Percentiles rank a stretch among this genome's conserved stretches.
These are phyloP conservation scores for Hericium alpestre DNA, from an alignment of 768 basidiomycete genomes.

Conservation along the genomic window DNA sequence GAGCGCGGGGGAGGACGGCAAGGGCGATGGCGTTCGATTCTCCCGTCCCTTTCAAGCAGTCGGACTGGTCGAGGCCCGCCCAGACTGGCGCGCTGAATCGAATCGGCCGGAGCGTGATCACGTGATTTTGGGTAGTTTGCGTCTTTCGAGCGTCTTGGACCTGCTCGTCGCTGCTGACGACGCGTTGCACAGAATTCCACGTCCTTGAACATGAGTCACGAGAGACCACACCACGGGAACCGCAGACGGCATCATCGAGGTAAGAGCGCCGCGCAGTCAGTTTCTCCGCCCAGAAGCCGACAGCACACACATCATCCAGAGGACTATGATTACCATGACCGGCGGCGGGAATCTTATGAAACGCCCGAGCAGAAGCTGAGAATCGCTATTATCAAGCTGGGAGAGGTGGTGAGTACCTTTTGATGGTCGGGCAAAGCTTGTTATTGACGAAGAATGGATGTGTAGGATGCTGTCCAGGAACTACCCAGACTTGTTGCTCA, in stretches of 20 bases:
- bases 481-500: conserved; percentile 54
- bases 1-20: background rate
- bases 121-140: background rate
- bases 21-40: background rate
- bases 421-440: background rate
- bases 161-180: background rate
- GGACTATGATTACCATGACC: conserved; percentile 51
- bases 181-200: background rate
- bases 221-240: conserved; percentile 29
- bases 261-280: conserved; percentile 8
- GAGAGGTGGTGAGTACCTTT: conserved; percentile 61
- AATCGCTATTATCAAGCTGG: conserved; percentile 56
- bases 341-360: conserved; percentile 52
- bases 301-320: conserved; percentile 28
- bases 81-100: background rate
- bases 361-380: conserved; percentile 67
- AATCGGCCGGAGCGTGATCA: background rate
- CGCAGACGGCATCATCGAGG: conserved; percentile 15
- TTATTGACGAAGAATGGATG: background rate
- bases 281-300: background rate
- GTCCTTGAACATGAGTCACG: conserved; percentile 40
- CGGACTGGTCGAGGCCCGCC: background rate
- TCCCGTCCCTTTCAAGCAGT: background rate
- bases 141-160: background rate
- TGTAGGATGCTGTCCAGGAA: conserved; percentile 62